Percentiles rank a stretch among this genome's conserved stretches.
These are phyloP conservation scores for Thalassiosira exigua DNA, from an alignment of 352 stramenopile genomes.

Conservation along the genomic window DNA sequence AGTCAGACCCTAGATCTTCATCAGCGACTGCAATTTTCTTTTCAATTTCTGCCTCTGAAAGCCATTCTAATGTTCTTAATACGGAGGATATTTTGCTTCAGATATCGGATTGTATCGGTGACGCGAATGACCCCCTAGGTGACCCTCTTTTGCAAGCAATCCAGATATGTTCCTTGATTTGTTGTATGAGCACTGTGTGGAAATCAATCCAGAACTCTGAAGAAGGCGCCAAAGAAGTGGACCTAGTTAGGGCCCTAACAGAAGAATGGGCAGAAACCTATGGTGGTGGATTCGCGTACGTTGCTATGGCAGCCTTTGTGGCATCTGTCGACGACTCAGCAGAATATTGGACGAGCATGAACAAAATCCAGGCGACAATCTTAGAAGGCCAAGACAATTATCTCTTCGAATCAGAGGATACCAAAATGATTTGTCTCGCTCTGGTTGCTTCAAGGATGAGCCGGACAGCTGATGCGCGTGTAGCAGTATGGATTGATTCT, in stretches of 20 bases:
- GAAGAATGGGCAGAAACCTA: conserved; percentile 34
- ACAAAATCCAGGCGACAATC: conserved; percentile 42
- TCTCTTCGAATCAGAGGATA: conserved; percentile 52
- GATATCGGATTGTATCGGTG: conserved; percentile 46
- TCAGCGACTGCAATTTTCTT: conserved; percentile 42
- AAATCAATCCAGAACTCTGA: conserved; percentile 34
- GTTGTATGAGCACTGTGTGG: conserved; percentile 33
- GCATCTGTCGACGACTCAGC: conserved; percentile 28
- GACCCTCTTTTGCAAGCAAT: conserved; percentile 40
- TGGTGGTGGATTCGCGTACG: conserved; percentile 37
- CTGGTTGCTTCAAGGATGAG: conserved; percentile 41
- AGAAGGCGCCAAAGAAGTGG: conserved; percentile 22
- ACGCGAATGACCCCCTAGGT: conserved; percentile 29
- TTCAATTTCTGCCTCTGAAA: conserved; percentile 28
- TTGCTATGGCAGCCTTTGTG: conserved; percentile 36
- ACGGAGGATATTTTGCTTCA: conserved; percentile 33
- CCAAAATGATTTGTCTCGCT: conserved; percentile 37
- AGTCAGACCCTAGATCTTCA: conserved; percentile 32
- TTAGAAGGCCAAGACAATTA: conserved; percentile 29
- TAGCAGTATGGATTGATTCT: conserved; percentile 44
- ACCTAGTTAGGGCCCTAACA: conserved; percentile 16
- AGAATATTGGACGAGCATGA: conserved; percentile 17
- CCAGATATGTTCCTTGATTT: conserved; percentile 44
- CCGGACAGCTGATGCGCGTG: conserved; percentile 40
- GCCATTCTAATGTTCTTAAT: conserved; percentile 3